Conservation (phyloP, 768 basidiomycete species). For the Imleria badia region DNA sequence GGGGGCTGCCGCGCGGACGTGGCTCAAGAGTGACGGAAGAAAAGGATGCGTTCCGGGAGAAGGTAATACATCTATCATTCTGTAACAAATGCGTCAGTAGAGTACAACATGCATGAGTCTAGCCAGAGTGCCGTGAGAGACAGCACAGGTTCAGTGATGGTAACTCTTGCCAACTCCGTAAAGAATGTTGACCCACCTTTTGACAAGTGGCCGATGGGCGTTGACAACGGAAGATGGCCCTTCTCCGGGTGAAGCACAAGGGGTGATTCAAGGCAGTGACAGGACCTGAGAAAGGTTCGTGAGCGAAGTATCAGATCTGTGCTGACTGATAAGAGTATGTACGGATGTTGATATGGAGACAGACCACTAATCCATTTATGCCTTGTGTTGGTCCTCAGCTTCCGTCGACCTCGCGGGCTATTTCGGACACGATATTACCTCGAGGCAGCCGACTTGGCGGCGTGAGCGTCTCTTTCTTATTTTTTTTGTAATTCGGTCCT, state of each 20-base stretch:
- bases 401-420: constrained; percentile 13
- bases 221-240: not conserved
- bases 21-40: constrained; percentile 48
- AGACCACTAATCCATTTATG: not conserved
- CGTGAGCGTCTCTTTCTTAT: constrained; percentile 19
- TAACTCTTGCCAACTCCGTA: constrained; percentile 8
- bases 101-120: too few species aligned
- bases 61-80: constrained; percentile 30
- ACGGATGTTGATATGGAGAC: constrained; percentile 25
- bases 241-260: not conserved
- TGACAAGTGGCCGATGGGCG: constrained; percentile 5
- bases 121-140: not conserved
- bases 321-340: not conserved
- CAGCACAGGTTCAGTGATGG: constrained; percentile 13
- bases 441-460: constrained; percentile 28
- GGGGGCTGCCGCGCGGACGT: constrained; percentile 45
- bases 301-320: constrained; percentile 10
- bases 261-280: too few species aligned
- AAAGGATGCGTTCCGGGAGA: constrained; percentile 45
- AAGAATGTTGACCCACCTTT: not conserved
- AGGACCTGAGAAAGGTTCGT: not conserved
- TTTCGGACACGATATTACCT: constrained; percentile 30
- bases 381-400: not conserved
- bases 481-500: not conserved
- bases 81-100: not conserved